phyloP scores from a whole-genome alignment of 768 basidiomycete species.

The Mycena sanguinolenta region DNA sequence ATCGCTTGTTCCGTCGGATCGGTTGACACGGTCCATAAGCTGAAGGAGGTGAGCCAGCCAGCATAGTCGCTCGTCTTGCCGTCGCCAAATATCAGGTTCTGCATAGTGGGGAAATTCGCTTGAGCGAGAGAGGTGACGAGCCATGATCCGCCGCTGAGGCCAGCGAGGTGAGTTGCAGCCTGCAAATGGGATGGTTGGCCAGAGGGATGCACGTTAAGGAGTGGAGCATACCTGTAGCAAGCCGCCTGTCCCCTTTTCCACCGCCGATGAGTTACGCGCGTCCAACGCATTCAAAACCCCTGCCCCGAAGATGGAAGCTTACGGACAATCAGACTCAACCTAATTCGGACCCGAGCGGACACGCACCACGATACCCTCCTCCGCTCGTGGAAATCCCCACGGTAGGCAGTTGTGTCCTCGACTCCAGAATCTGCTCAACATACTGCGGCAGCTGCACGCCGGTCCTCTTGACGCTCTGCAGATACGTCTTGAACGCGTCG shows the following conservation, averaged over 20 bases:
- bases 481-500: slow-evolving; percentile 55
- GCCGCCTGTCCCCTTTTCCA: slow-evolving; percentile 58
- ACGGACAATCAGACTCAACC: not conserved
- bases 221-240: slow-evolving; percentile 54
- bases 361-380: slow-evolving; percentile 64
- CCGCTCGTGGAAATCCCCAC: slow-evolving; percentile 67
- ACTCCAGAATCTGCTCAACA: slow-evolving; percentile 46
- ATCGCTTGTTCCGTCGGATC: slow-evolving; percentile 39
- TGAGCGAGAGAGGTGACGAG: slow-evolving; percentile 55
- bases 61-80: slow-evolving; percentile 42
- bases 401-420: slow-evolving; percentile 43
- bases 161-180: slow-evolving; percentile 63
- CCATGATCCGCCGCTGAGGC: slow-evolving; percentile 61
- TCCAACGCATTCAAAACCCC: slow-evolving; percentile 64
- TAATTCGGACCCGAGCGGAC: too few relatives aligned
- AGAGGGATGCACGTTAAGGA: too few relatives aligned
- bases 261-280: slow-evolving; percentile 59
- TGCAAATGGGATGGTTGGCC: not conserved
- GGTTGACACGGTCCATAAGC: slow-evolving; percentile 17
- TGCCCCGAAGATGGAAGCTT: slow-evolving; percentile 61
- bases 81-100: slow-evolving; percentile 52
- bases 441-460: slow-evolving; percentile 49
- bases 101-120: slow-evolving; percentile 55
- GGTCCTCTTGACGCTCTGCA: slow-evolving; percentile 51
- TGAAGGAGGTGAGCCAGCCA: slow-evolving; percentile 49